Base-by-base conservation (phyloP, 2,329 filamentous ascomycete species). In the Plenodomus lindquistii region DNA sequence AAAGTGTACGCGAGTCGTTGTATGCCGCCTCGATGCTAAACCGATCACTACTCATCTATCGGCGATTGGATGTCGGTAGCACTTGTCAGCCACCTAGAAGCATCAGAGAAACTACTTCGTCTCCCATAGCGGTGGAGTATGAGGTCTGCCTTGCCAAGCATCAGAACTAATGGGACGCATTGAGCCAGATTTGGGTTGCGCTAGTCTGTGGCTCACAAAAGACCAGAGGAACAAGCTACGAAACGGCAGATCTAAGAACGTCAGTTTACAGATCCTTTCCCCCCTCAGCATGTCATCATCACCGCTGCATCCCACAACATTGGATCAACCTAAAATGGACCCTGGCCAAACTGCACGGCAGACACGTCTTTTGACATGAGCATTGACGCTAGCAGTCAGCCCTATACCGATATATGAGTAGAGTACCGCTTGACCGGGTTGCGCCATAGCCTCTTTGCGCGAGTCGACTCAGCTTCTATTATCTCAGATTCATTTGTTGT, bases 361-460 rank as follows among this genome's bases (percentile, higher is more conserved):
- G 39, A 21, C 11, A 7, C 27, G 6, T 31, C 27, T 31, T 31
- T 31, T 13, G 27, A 31, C 27, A 31, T 15, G 6, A 11, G 27
- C 27, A 31, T 31, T 31, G 27, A 31, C 27, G 27, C 27, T 31
- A 31, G 15, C 10, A 31, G 41, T 65, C 60, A 65, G 60, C 57
- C 55, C 53, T 60, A 61, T 57, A 53, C 50, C 48, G 41, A 55
- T 54, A 49, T 44, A 44, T 42, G 20, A 55, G 37, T 53, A 44
- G 59, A 40, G 45, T 52, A 47, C 48, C 54, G 50, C 35, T 41
- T 41, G 24, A 34, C 24, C 37, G 48, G 52, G 31, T n/a, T 50
- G 22, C 22, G 42, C 42, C 57, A 60, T 60, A 60, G 61, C 61
- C 55, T 58, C 55, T 44, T 46, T 36, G 37, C 46, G 48, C 44